These are phyloP conservation scores for Ceratocystiopsis sp. DNA, from an alignment of 2,329 filamentous ascomycete species.

Conservation along the genomic window DNA sequence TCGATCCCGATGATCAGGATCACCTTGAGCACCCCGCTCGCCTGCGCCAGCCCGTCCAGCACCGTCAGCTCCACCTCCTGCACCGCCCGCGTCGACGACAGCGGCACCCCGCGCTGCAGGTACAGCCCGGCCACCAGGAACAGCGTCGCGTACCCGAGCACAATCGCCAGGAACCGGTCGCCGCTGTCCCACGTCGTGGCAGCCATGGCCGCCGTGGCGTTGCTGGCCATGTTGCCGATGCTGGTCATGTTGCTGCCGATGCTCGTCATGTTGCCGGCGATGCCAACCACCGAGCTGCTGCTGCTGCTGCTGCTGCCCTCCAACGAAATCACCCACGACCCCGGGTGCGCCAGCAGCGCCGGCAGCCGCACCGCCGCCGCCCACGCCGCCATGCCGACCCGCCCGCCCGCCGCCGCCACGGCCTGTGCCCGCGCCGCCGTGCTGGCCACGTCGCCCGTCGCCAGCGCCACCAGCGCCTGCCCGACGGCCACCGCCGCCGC, in stretches of 20 bases:
- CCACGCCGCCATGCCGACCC: constrained; percentile 10
- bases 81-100: constrained; percentile 39
- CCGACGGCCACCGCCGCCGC: constrained; percentile 23
- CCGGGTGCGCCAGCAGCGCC: constrained; percentile 25
- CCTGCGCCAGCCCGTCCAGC: constrained; percentile 75
- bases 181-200: constrained; percentile 41
- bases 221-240: constrained; percentile 16
- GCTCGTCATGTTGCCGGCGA: too few relatives aligned
- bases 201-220: too few relatives aligned
- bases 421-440: constrained; percentile 12
- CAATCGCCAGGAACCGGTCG: constrained; percentile 53
- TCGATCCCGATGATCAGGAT: constrained; percentile 97
- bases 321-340: constrained; percentile 42
- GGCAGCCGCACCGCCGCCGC: constrained; percentile 18
- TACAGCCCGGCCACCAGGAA: constrained; percentile 63
- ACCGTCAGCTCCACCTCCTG: constrained; percentile 58
- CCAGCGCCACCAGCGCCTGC: constrained; percentile 23
- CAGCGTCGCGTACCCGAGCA: constrained; percentile 66
- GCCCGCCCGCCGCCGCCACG: constrained; percentile 9
- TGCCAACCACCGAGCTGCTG: constrained; percentile 17
- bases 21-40: constrained; percentile 92
- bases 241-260: too few relatives aligned
- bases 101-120: constrained; percentile 52
- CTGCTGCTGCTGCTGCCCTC: constrained; percentile 10
- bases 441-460: constrained; percentile 23